phyloP scores from a whole-genome alignment of 2,329 filamentous ascomycete genomes.

The Trichoderma guizhouense region DNA sequence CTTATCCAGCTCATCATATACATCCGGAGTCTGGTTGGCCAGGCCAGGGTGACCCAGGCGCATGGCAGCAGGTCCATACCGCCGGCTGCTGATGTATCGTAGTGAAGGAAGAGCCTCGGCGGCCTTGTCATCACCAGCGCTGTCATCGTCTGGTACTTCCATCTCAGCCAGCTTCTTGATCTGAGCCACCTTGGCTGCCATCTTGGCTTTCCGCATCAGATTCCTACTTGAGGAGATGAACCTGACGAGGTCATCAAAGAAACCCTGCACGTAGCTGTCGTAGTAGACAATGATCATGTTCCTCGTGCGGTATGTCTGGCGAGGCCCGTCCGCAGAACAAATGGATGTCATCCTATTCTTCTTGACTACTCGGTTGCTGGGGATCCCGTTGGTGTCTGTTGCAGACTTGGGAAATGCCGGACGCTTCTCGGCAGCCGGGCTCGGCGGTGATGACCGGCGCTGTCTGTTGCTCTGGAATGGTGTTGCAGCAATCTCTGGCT shows the following conservation, averaged over 20 bases:
- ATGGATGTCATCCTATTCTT: slow-evolving; percentile 52
- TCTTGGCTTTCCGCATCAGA: slow-evolving; percentile 81
- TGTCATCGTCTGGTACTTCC: slow-evolving; percentile 52
- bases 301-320: slow-evolving; percentile 62
- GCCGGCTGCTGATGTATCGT: slow-evolving; percentile 39
- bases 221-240: slow-evolving; percentile 78
- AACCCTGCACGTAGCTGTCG: slow-evolving; percentile 78
- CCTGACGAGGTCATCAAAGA: slow-evolving; percentile 79
- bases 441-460: slow-evolving; percentile 18
- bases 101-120: slow-evolving; percentile 37
- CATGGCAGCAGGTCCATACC: slow-evolving; percentile 30
- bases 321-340: slow-evolving; percentile 46
- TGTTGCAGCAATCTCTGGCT: not conserved
- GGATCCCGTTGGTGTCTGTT: slow-evolving; percentile 46
- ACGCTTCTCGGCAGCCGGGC: slow-evolving; percentile 14
- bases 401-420: slow-evolving; percentile 39
- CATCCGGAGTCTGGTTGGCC: slow-evolving; percentile 37
- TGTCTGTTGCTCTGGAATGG: not conserved
- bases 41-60: slow-evolving; percentile 25
- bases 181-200: slow-evolving; percentile 70
- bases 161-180: slow-evolving; percentile 59
- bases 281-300: slow-evolving; percentile 88
- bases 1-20: slow-evolving; percentile 74
- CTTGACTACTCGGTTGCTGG: slow-evolving; percentile 45
- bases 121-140: slow-evolving; percentile 35